Evolutionary conservation across 2,329 filamentous ascomycete species (phyloP).

Genomic region (Talaromyces piceae): DNA sequence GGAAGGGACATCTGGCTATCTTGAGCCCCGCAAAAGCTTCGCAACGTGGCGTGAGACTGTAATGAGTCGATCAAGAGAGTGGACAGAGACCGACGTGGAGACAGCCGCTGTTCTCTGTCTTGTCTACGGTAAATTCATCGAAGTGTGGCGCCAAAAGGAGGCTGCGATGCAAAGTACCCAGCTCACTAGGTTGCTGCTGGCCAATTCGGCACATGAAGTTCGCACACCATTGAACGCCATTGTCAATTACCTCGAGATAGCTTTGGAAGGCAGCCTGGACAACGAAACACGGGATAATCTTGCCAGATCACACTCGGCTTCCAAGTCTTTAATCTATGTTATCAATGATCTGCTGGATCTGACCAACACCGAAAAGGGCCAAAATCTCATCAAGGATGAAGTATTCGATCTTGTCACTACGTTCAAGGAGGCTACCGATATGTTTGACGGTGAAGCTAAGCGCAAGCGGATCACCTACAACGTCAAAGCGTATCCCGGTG

Average conservation of each 20-base stretch:
- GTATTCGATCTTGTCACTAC: conserved; percentile 65
- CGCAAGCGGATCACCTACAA: conserved; percentile 68
- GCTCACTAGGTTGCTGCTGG: conserved; percentile 67
- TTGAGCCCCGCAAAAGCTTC: conserved; percentile 72
- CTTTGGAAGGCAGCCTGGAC: conserved; percentile 71
- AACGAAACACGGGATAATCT: conserved; percentile 78
- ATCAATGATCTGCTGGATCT: conserved; percentile 88
- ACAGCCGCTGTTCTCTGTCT: conserved; percentile 80
- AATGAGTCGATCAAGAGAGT: conserved; percentile 74
- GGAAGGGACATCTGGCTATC: conserved; percentile 62
- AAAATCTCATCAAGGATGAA: conserved; percentile 71
- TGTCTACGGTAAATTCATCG: conserved; percentile 84
- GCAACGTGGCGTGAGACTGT: conserved; percentile 74
- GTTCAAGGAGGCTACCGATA: conserved; percentile 67
- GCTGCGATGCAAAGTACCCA: conserved; percentile 74
- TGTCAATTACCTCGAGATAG: conserved; percentile 90
- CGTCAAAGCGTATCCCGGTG: conserved; percentile 57
- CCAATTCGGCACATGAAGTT: conserved; percentile 87
- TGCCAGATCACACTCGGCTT: conserved; percentile 77
- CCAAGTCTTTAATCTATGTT: conserved; percentile 85
- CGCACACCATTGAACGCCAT: conserved; percentile 87
- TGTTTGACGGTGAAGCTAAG: conserved; percentile 65
- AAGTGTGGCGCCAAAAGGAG: conserved; percentile 89
- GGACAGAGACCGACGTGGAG: conserved; percentile 83
- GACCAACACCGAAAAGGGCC: conserved; percentile 80